These are phyloP conservation scores for Fusarium sp. DNA, from an alignment of 2,329 filamentous ascomycete species.

Conservation along the genomic window DNA sequence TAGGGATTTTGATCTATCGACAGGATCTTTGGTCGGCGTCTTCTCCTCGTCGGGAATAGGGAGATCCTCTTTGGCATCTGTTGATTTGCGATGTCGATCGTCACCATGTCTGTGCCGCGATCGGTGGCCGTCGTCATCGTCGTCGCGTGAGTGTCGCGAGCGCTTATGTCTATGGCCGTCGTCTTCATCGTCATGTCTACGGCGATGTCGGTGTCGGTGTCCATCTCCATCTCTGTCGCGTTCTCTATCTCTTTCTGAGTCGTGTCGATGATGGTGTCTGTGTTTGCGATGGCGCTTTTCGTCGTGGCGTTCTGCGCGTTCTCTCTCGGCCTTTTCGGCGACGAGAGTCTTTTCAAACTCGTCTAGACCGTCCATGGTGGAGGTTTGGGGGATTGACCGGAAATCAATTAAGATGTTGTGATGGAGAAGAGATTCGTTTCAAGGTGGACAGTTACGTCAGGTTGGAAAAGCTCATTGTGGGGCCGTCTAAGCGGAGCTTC, in stretches of 20 bases:
- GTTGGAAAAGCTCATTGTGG: slow-evolving; percentile 38
- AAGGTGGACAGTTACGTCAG: slow-evolving; percentile 33
- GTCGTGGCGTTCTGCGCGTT: slow-evolving; percentile 63
- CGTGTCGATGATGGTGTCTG: slow-evolving; percentile 63
- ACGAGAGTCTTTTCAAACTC: slow-evolving; percentile 86
- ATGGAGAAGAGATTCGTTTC: background rate
- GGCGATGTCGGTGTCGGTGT: slow-evolving; percentile 37
- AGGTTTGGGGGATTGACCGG: rapidly evolving
- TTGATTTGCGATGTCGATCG: slow-evolving; percentile 56
- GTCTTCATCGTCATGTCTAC: slow-evolving; percentile 50
- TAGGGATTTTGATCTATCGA: slow-evolving; percentile 55
- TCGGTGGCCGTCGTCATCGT: slow-evolving; percentile 62
- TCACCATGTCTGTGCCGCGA: slow-evolving; percentile 54
- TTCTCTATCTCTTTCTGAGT: slow-evolving; percentile 41
- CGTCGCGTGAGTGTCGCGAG: slow-evolving; percentile 54
- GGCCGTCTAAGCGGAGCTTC: slow-evolving; percentile 3
- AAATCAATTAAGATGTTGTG: background rate
- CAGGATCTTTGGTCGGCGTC: slow-evolving; percentile 46
- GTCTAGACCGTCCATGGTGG: slow-evolving; percentile 69
- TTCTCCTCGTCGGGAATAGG: slow-evolving; percentile 68
- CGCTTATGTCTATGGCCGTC: slow-evolving; percentile 51
- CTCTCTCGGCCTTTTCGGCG: slow-evolving; percentile 71
- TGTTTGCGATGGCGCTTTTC: slow-evolving; percentile 61
- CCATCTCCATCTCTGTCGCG: slow-evolving; percentile 45
- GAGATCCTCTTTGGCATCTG: slow-evolving; percentile 66